Percentiles rank a stretch among this genome's conserved stretches.
Evolutionary conservation across 495 filamentous ascomycete genomes (phyloP).

Genomic region (Talaromyces thailandensis): DNA sequence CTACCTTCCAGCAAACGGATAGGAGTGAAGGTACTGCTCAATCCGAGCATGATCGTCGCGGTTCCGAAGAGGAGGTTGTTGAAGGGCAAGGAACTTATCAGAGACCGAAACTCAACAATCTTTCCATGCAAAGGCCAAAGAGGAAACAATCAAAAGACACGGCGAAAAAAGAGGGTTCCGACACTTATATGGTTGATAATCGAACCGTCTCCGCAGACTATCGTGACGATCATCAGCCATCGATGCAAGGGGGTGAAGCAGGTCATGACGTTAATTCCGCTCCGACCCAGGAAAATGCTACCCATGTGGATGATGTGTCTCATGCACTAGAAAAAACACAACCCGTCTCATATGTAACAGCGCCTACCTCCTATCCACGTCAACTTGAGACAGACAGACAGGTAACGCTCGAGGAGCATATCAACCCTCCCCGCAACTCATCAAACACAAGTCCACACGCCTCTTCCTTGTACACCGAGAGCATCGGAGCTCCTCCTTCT

Average conservation of each 20-base stretch:
- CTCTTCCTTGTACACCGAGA: constrained; percentile 7
- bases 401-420: background rate
- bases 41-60: background rate
- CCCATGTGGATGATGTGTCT: constrained; percentile 9
- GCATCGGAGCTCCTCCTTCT: constrained; percentile 13
- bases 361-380: constrained; percentile 7
- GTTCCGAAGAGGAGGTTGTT: constrained; percentile 18
- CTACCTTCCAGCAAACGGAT: background rate
- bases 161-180: constrained; percentile 9
- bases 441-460: constrained; percentile 1
- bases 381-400: background rate
- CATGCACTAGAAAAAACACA: background rate
- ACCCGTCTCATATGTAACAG: constrained; percentile 7
- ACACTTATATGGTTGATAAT: background rate
- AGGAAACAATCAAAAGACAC: constrained; percentile 23
- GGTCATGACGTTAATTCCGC: constrained; percentile 10
- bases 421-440: background rate
- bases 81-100: constrained; percentile 29
- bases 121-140: constrained; percentile 22
- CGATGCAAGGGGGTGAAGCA: constrained; percentile 21
- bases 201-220: background rate
- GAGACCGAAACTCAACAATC: constrained; percentile 21
- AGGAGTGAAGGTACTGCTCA: background rate
- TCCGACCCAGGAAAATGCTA: constrained; percentile 14
- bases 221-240: constrained; percentile 12